Conservation (phyloP, 129 eudicot genomes). For the Tagetes erecta region DNA sequence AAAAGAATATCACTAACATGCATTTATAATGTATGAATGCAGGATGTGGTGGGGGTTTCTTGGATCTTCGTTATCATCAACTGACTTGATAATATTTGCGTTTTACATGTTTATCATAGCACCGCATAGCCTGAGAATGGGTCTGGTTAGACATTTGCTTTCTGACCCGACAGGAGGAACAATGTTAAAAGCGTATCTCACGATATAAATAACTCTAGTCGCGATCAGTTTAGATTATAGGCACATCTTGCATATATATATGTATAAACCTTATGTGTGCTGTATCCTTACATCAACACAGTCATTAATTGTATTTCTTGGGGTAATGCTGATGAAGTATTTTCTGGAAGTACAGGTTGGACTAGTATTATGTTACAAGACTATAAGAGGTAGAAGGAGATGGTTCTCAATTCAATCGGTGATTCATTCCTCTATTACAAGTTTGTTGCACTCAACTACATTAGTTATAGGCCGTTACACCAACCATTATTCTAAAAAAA, state of each 20-base stretch:
- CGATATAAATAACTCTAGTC: constrained; percentile 32
- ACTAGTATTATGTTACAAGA: not conserved
- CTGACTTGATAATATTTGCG: constrained; percentile 74
- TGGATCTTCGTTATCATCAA: constrained; percentile 81
- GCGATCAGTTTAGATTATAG: constrained; percentile 27
- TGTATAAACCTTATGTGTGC: constrained; percentile 22
- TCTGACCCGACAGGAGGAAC: constrained; percentile 93
- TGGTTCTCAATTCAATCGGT: too few relatives aligned
- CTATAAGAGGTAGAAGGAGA: too few relatives aligned
- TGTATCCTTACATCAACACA: constrained; percentile 37
- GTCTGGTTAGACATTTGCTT: constrained; percentile 79
- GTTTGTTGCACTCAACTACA: too few relatives aligned
- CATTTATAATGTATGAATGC: constrained; percentile 29
- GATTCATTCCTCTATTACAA: too few relatives aligned
- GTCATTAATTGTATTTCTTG: constrained; percentile 20
- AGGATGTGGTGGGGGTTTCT: constrained; percentile 99
- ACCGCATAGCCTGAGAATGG: constrained; percentile 82
- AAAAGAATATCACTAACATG: not conserved
- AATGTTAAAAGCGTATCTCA: constrained; percentile 80
- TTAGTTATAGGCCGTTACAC: too few relatives aligned
- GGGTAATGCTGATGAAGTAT: constrained; percentile 16
- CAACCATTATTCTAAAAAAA: too few relatives aligned
- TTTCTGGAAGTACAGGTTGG: constrained; percentile 10
- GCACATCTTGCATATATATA: constrained; percentile 30
- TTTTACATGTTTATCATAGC: constrained; percentile 92